phyloP scores from a whole-genome alignment of 106 monocot species.

The Platanthera guangdongensis region DNA sequence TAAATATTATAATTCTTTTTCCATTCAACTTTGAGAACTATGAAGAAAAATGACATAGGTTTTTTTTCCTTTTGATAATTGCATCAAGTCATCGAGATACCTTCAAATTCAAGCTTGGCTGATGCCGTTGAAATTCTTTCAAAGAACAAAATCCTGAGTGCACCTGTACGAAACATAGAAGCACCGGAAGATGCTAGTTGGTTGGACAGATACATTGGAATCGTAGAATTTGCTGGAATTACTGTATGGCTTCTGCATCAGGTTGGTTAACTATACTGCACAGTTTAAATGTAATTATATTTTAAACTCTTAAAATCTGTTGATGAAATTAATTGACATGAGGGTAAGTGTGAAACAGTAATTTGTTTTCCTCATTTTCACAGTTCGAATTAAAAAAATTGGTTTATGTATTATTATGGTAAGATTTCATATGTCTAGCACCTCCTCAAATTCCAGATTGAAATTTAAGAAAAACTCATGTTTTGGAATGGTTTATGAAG shows the following conservation, averaged over 20 bases:
- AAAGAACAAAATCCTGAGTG: constrained; percentile 49
- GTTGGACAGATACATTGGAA: constrained; percentile 80
- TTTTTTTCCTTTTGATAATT: constrained; percentile 13
- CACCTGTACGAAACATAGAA: constrained; percentile 57
- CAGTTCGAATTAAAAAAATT: neutral
- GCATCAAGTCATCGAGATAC: constrained; percentile 56
- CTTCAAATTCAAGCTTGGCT: constrained; percentile 66
- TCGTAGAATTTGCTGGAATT: constrained; percentile 85
- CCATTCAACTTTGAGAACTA: neutral
- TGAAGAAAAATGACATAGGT: constrained; percentile 2
- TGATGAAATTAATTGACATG: neutral
- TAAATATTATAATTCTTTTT: neutral
- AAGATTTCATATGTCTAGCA: neutral
- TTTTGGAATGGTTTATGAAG: too few species aligned
- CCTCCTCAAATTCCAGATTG: neutral
- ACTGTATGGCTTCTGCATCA: constrained; percentile 88
- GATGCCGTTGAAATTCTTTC: constrained; percentile 57
- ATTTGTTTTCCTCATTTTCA: neutral
- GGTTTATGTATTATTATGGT: neutral
- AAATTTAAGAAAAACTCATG: neutral
- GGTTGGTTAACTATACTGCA: constrained; percentile 25
- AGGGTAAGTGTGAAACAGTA: neutral
- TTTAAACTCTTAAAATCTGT: neutral
- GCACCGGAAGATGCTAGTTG: constrained; percentile 68
- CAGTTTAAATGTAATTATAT: neutral